Evolutionary conservation across 345 rosid genomes (phyloP).

Genomic region (Euphorbia pulcherrima): DNA sequence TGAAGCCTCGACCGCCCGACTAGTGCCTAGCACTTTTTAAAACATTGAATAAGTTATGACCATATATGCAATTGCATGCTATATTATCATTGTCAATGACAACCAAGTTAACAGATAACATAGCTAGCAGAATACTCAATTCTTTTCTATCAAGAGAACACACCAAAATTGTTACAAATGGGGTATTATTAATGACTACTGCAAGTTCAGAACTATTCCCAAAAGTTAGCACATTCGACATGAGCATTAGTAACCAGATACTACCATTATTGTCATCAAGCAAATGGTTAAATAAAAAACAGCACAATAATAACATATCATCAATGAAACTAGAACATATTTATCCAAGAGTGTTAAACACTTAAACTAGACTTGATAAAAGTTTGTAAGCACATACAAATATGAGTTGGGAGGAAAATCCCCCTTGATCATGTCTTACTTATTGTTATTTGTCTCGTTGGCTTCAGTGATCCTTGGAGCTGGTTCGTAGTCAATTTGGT

Average conservation of each 20-base stretch:
- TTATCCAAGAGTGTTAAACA: background rate
- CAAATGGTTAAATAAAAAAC: background rate
- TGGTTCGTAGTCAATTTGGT: constrained; percentile 84
- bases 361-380: background rate
- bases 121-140: background rate
- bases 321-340: background rate
- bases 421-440: constrained; percentile 43
- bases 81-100: background rate
- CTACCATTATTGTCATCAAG: background rate
- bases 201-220: background rate
- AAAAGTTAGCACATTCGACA: background rate
- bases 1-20: too few relatives aligned
- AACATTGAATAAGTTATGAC: background rate
- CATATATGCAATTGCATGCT: background rate
- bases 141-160: background rate
- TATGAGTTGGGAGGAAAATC: background rate
- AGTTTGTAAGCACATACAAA: background rate
- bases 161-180: background rate
- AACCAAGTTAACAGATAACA: background rate
- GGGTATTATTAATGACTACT: background rate
- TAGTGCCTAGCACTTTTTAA: too few relatives aligned
- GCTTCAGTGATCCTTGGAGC: constrained; percentile 93
- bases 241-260: background rate
- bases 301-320: background rate
- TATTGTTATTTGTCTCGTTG: constrained; percentile 74